These are phyloP conservation scores for Aspergillus taichungensis DNA, from an alignment of 495 filamentous ascomycete genomes.

Conservation along the genomic window DNA sequence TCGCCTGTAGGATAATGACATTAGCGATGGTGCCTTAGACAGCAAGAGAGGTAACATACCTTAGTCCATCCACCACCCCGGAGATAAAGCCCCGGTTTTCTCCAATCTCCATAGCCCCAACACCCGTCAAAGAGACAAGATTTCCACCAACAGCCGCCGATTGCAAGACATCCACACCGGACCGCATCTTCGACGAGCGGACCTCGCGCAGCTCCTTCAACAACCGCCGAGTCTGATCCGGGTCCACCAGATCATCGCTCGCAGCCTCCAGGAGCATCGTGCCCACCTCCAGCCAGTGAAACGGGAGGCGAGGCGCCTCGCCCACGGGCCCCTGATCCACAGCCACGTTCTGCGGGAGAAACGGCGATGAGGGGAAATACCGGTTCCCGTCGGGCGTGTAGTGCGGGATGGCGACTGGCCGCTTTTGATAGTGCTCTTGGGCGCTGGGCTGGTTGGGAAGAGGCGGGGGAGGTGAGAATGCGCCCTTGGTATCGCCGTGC, in stretches of 20 bases:
- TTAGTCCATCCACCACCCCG: conserved; percentile 79
- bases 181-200: conserved; percentile 78
- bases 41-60: conserved; percentile 30
- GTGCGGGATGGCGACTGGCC: conserved; percentile 23
- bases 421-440: conserved; percentile 21
- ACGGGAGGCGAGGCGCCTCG: conserved; percentile 60
- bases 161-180: conserved; percentile 60
- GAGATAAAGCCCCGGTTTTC: conserved; percentile 79
- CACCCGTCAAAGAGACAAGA: conserved; percentile 66
- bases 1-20: conserved; percentile 15
- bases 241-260: conserved; percentile 71
- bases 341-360: conserved; percentile 35
- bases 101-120: conserved; percentile 84
- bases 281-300: conserved; percentile 86
- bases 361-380: conserved; percentile 35
- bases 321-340: conserved; percentile 14
- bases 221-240: conserved; percentile 64
- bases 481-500: conserved; percentile 40
- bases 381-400: conserved; percentile 34
- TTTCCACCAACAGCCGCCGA: conserved; percentile 52
- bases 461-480: conserved; percentile 68
- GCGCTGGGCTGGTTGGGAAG: conserved; percentile 41
- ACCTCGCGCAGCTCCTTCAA: conserved; percentile 82
- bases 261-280: conserved; percentile 79
- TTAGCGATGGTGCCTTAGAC: neutral